Percentiles rank a stretch among this genome's conserved stretches.
Evolutionary conservation across 2,329 filamentous ascomycete genomes (phyloP).

Genomic region (Aspergillus novoparasiticus): DNA sequence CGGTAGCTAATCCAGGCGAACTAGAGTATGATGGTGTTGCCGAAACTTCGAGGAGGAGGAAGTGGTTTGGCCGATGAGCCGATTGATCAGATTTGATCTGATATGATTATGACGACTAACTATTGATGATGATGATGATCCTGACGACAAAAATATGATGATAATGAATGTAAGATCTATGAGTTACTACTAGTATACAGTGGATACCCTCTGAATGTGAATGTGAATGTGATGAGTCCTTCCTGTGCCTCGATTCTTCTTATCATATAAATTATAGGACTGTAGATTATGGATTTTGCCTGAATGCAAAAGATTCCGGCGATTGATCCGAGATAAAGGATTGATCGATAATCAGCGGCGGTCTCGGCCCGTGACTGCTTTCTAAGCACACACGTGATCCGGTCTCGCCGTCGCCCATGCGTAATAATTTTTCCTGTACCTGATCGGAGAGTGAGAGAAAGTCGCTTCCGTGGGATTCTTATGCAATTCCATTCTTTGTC

Average conservation of each 20-base stretch:
- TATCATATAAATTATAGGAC: background rate
- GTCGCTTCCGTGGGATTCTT: background rate
- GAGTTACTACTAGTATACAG: background rate
- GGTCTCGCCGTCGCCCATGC: slow-evolving; percentile 16
- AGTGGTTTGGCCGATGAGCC: slow-evolving; percentile 34
- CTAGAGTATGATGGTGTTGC: slow-evolving; percentile 17
- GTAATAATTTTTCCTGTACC: slow-evolving; percentile 5
- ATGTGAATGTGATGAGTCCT: background rate
- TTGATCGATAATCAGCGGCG: slow-evolving; percentile 21
- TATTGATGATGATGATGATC: background rate
- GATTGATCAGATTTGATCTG: slow-evolving; percentile 6
- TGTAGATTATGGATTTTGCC: background rate
- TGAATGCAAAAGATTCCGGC: background rate
- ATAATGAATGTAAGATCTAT: slow-evolving; percentile 3
- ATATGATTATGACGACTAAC: background rate
- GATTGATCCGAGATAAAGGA: slow-evolving; percentile 7
- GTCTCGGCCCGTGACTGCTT: slow-evolving; percentile 23
- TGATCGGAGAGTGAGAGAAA: background rate
- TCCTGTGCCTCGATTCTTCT: background rate
- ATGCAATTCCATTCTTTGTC: slow-evolving; percentile 1
- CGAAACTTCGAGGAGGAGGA: slow-evolving; percentile 25
- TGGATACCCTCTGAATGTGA: background rate
- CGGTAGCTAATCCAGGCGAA: slow-evolving; percentile 8
- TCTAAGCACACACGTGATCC: slow-evolving; percentile 25
- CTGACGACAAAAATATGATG: background rate